A percentile compares a stretch with the other conserved stretches of the same genome.
These are phyloP conservation scores for Aspergillus cejpii DNA, from an alignment of 2,329 filamentous ascomycete species.

Conservation along the genomic window DNA sequence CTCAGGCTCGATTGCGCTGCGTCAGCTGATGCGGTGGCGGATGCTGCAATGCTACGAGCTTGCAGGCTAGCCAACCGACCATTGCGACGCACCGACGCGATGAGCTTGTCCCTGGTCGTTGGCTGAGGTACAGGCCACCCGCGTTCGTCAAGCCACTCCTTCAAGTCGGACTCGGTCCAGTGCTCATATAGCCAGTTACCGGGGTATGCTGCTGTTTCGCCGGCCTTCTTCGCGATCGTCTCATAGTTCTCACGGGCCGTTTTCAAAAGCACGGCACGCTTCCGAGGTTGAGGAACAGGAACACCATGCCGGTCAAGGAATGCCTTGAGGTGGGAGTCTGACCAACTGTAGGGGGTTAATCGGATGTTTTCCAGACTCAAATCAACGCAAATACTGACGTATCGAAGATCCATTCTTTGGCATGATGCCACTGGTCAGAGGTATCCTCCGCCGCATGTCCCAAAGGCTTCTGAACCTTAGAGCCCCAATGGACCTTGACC, in stretches of 20 bases:
- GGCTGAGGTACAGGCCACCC: constrained; percentile 83
- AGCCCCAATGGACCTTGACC: constrained; percentile 86
- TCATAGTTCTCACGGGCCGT: constrained; percentile 78
- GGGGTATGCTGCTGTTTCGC: constrained; percentile 77
- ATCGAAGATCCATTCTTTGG: constrained; percentile 90
- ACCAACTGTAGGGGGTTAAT: constrained; percentile 59
- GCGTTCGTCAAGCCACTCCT: constrained; percentile 84
- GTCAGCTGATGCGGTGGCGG: constrained; percentile 59
- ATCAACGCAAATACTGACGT: constrained; percentile 43
- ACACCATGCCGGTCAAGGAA: constrained; percentile 87
- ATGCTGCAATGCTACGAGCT: constrained; percentile 54
- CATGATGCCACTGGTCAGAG: constrained; percentile 61
- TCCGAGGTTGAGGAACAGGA: constrained; percentile 78
- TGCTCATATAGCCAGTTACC: constrained; percentile 89
- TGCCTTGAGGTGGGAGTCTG: constrained; percentile 84
- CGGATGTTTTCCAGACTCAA: constrained; percentile 6
- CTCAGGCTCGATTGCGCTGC: constrained; percentile 67
- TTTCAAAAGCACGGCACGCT: constrained; percentile 72
- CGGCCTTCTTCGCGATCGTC: constrained; percentile 62
- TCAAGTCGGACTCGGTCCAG: constrained; percentile 90
- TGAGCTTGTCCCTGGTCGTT: constrained; percentile 73
- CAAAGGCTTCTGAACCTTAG: constrained; percentile 64
- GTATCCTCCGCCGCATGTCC: constrained; percentile 72
- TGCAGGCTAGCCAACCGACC: constrained; percentile 70
- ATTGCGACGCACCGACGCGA: constrained; percentile 85